Evolutionary conservation across 1,284 basidiomycete species (phyloP).

Genomic region (Vanrija pseudolonga): DNA sequence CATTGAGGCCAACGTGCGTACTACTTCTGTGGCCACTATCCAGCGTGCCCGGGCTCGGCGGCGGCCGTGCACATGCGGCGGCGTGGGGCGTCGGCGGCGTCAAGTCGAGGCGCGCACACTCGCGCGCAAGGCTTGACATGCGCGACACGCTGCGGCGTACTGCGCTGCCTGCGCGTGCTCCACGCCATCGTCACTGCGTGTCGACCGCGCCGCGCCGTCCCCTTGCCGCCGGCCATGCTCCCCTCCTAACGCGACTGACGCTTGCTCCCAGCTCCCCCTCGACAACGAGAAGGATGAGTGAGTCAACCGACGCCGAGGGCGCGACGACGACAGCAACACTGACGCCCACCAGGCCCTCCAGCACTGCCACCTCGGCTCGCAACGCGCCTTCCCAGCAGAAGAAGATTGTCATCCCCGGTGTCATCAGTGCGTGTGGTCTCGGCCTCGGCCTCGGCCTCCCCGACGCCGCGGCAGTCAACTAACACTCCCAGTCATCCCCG

Average conservation of each 20-base stretch:
- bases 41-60: not conserved
- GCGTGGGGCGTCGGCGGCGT: too few relatives aligned
- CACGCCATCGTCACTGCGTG: too few relatives aligned
- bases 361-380: not conserved
- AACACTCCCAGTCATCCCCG: constrained; percentile 42
- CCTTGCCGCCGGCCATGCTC: not conserved
- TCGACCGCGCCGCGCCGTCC: not conserved
- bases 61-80: too few relatives aligned
- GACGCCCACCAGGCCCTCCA: not conserved
- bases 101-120: too few relatives aligned
- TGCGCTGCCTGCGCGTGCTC: too few relatives aligned
- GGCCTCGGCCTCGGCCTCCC: not conserved
- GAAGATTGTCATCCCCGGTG: constrained; percentile 48
- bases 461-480: not conserved
- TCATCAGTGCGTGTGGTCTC: constrained; percentile 42
- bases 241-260: not conserved
- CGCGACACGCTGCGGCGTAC: too few relatives aligned
- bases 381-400: constrained; percentile 31
- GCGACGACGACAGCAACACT: not conserved
- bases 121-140: too few relatives aligned
- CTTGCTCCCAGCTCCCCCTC: constrained; percentile 3
- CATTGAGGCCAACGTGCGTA: not conserved
- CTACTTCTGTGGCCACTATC: too few relatives aligned
- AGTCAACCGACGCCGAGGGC: not conserved
- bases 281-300: constrained; percentile 19